Base-by-base conservation (phyloP, 2,329 filamentous ascomycete species). In the Botrytis porri region DNA sequence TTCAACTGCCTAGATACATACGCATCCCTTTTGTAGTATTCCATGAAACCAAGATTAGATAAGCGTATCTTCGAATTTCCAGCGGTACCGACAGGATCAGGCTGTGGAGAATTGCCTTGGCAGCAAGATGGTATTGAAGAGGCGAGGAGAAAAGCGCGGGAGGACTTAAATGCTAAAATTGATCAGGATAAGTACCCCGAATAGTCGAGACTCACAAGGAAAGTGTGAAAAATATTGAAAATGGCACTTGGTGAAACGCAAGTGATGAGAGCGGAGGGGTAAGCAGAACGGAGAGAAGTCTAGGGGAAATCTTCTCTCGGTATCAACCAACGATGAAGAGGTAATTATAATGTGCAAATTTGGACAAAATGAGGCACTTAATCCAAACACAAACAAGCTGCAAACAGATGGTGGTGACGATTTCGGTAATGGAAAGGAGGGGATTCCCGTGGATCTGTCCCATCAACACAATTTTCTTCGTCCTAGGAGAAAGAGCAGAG, bases 31-130 rank as follows among this genome's bases (percentile, higher is more conserved):
- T 62, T 41, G 25, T 41, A n/a, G 6, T 20, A 9, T 18, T 41
- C 4, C 9, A 29, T n/a, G 18, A 10, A 29, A 29, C 43, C 7
- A 41, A 37, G 12, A 43, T 41, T 41, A 3, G n/a, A 7, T 2
- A 14, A 41, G 20, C 6, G 18, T 43, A 20, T 29, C 25, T 45
- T 45, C 43, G 9, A 20, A 61, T 43, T 8, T 29, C 0, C 7
- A 20, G 18, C 37, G 10, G 57, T 41, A 60, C 45, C 60, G n/a
- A 71, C 29, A 57, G 1, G 32, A 9, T 37, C 14, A 65, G 70
- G 70, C 35, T 89, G 86, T 74, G 87, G 87, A 4, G 87, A 89
- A 83, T 83, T 63, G 82, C 88, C 57, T 82, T 88, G 54, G 83
- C 83, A 14, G n/a, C n/a, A n/a, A 45, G 35, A 35, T 25, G 59